Conservation (phyloP, 192 early-diverging fungal species). For the Borealophlyctis nickersoniae region DNA sequence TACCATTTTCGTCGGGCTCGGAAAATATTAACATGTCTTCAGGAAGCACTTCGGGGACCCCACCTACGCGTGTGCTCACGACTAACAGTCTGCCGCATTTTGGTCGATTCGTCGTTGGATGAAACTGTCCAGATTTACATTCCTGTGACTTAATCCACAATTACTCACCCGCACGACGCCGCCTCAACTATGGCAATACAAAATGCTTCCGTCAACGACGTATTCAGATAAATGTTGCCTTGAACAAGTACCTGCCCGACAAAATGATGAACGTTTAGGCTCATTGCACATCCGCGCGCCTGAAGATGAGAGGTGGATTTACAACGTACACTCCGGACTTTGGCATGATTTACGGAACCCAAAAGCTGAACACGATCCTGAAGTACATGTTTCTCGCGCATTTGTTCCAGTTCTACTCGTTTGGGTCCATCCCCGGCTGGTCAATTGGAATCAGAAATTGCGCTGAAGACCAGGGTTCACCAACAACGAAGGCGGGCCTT, state of each 20-base stretch:
- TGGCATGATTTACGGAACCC: constrained; percentile 75
- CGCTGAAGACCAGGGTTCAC: not conserved
- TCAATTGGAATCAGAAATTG: not conserved
- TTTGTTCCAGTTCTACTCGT: constrained; percentile 93
- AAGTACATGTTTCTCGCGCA: constrained; percentile 88
- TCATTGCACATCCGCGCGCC: not conserved
- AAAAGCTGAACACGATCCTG: constrained; percentile 91
- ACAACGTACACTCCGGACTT: constrained; percentile 71
- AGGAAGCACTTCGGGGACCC: constrained; percentile 94
- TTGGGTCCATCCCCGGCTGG: constrained; percentile 92
- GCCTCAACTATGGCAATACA: constrained; percentile 99
- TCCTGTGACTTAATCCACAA: no score
- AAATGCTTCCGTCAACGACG: constrained; percentile 96
- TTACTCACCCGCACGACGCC: constrained; percentile 78
- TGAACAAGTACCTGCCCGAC: constrained; percentile 63
- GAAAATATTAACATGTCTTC: constrained; percentile 90
- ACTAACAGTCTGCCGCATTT: constrained; percentile 69
- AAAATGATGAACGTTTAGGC: not conserved
- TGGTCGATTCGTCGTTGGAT: no score
- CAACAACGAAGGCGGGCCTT: not conserved
- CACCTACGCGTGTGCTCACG: constrained; percentile 93
- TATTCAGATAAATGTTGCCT: constrained; percentile 96
- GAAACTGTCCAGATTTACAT: no score
- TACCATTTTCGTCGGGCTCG: constrained; percentile 79
- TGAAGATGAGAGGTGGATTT: not conserved